Evolutionary conservation across 2,329 filamentous ascomycete species (phyloP), one percentile per base, ranked within the genome.

Genomic region (Scortechinia acanthostroma): DNA sequence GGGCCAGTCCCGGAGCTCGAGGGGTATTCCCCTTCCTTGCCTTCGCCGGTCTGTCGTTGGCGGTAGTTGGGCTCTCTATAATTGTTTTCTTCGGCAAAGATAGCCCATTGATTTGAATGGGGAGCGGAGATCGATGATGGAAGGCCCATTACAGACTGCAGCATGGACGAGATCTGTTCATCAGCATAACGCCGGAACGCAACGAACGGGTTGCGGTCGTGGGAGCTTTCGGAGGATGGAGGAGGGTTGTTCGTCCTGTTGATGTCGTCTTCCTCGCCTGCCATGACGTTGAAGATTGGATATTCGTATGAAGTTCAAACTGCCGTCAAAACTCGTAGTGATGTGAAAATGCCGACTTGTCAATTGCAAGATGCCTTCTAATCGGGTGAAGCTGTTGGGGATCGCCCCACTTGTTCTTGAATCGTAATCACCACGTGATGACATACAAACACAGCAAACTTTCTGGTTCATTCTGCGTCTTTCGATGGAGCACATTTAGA

Each of bases 101-200:
- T 58, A 17, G 56, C 46, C 63, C 64, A 67, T 35, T 53, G 54
- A 43, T 57, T 55, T 20, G 55, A 43, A 13, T 58, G 55, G 17
- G 62, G 59, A 6, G 58, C 49, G 4, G 55, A 50, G 10, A 59
- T 47, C 13, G 56, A 56, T 3, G 65, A 61, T 16, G 71, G 61
- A 35, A 73, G 58, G 21, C 69, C 65, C 46, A 73, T 70, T 45
- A 79, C 60, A 16, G 68, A 68, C 49, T 72, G 71, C 46, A 80
- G 58, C 44, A 82, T 58, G 15, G 70, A 71, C 5, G 68, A 70
- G 51, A 80, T 68, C 46, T 76, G 73, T 42, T 73, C 70, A 52
- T 83, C 77, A 46, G 77, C 74, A 56, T 76, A 79, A 49, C 72
- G 74, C 51, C 78, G 77, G 61, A 82, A 80, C 22, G 70, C 65